These are phyloP conservation scores for Cantharellus anzutake DNA, from an alignment of 768 basidiomycete genomes.

Conservation along the genomic window DNA sequence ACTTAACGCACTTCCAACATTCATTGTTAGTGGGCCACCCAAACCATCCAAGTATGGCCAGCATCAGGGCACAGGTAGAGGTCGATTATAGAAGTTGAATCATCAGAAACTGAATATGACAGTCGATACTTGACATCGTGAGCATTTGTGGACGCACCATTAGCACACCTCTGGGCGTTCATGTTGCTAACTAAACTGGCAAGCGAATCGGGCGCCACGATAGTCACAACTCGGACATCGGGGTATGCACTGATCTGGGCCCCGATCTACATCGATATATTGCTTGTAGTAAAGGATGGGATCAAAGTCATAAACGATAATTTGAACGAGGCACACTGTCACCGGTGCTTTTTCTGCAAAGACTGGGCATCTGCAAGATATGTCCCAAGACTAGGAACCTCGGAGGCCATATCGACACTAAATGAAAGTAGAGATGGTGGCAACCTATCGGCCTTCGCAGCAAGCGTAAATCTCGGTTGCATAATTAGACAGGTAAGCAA, in stretches of 20 bases:
- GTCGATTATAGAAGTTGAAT: conserved; percentile 8
- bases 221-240: neutral
- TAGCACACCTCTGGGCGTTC: conserved; percentile 34
- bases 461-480: conserved; percentile 31
- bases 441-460: conserved; percentile 34
- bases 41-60: conserved; percentile 34
- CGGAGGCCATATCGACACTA: conserved; percentile 39
- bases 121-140: conserved; percentile 20
- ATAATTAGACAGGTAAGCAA: conserved; percentile 35
- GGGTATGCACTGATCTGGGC: conserved; percentile 29
- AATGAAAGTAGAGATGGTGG: conserved; percentile 41
- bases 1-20: neutral
- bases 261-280: conserved; percentile 43
- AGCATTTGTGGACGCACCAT: conserved; percentile 35
- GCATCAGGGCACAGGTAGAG: conserved; percentile 46
- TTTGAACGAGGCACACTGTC: conserved; percentile 25
- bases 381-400: conserved; percentile 33
- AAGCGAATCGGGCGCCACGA: conserved; percentile 32
- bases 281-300: conserved; percentile 23
- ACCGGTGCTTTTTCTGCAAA: conserved; percentile 22
- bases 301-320: conserved; percentile 29
- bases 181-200: conserved; percentile 53
- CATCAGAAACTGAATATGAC: neutral
- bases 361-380: conserved; percentile 36
- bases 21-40: conserved; percentile 45